phyloP scores from a whole-genome alignment of 1,284 basidiomycete genomes.

The Polyporus tsugae region DNA sequence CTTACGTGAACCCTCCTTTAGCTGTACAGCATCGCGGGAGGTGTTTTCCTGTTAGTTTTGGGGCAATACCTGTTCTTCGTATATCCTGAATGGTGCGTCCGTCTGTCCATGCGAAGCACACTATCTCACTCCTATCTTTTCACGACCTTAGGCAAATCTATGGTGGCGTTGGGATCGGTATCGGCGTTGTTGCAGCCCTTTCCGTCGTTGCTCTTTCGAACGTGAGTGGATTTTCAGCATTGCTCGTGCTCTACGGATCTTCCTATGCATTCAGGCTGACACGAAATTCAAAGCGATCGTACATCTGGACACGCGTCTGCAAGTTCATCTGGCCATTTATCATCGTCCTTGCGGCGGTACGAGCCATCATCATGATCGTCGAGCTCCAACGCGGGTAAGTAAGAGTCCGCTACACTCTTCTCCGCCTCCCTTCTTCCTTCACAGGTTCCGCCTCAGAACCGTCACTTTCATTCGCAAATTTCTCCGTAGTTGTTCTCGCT shows the following conservation, averaged over 20 bases:
- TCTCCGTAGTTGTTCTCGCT: slow-evolving; percentile 8
- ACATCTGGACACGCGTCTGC: slow-evolving; percentile 73
- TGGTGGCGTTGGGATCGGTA: slow-evolving; percentile 72
- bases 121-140: slow-evolving; percentile 7
- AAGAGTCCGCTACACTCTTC: slow-evolving; percentile 1
- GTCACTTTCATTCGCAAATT: slow-evolving; percentile 21
- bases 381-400: slow-evolving; percentile 73
- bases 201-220: slow-evolving; percentile 74
- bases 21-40: slow-evolving; percentile 76
- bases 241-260: not conserved
- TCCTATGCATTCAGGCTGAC: not conserved
- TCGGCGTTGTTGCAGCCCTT: slow-evolving; percentile 64
- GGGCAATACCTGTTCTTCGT: slow-evolving; percentile 78
- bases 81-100: slow-evolving; percentile 70
- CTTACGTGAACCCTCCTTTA: slow-evolving; percentile 39
- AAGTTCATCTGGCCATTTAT: slow-evolving; percentile 80
- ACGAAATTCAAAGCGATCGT: slow-evolving; percentile 60
- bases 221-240: slow-evolving; percentile 49
- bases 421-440: slow-evolving; percentile 17
- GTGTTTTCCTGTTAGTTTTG: slow-evolving; percentile 69
- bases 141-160: slow-evolving; percentile 68
- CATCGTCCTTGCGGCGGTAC: slow-evolving; percentile 70
- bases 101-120: slow-evolving; percentile 7
- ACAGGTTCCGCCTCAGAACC: slow-evolving; percentile 18
- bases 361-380: slow-evolving; percentile 80